phyloP scores from a whole-genome alignment of 768 basidiomycete species.

The Boletus sp. region DNA sequence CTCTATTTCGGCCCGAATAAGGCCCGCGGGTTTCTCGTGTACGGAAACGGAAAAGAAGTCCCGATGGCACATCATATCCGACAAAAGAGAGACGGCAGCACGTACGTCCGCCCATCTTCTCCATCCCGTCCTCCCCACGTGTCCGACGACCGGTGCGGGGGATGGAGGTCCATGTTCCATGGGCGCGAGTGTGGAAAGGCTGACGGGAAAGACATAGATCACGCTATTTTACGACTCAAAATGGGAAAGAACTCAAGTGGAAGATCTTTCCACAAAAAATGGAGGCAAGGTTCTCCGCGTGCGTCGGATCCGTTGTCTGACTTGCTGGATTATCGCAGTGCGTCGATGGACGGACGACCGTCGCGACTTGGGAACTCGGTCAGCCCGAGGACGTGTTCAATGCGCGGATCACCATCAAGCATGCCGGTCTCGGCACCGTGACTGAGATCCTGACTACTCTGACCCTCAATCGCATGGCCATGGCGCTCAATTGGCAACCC shows the following conservation, averaged over 20 bases:
- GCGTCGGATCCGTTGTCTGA: constrained; percentile 1
- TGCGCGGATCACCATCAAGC: constrained; percentile 58
- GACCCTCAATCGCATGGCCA: constrained; percentile 68
- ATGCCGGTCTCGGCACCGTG: constrained; percentile 55
- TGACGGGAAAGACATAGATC: constrained; percentile 42
- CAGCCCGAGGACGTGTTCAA: constrained; percentile 53
- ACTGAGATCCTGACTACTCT: constrained; percentile 80
- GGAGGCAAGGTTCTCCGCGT: too few relatives aligned
- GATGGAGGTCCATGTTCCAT: too few relatives aligned
- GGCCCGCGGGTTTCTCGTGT: constrained; percentile 59
- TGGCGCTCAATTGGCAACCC: constrained; percentile 50
- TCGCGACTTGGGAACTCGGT: constrained; percentile 69
- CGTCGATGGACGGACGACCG: constrained; percentile 52
- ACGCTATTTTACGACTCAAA: constrained; percentile 69
- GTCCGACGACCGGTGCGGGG: not conserved
- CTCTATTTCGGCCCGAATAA: constrained; percentile 71
- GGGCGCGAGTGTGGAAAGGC: not conserved
- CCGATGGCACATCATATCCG: constrained; percentile 57
- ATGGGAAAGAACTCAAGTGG: constrained; percentile 75
- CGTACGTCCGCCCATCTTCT: constrained; percentile 44
- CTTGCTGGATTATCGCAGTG: constrained; percentile 41
- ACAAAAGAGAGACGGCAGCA: constrained; percentile 58
- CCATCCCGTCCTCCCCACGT: not conserved
- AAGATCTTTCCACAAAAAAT: constrained; percentile 56
- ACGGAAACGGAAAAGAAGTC: constrained; percentile 58